Conservation (phyloP, 129 eudicot species). For the Arctium lappa region DNA sequence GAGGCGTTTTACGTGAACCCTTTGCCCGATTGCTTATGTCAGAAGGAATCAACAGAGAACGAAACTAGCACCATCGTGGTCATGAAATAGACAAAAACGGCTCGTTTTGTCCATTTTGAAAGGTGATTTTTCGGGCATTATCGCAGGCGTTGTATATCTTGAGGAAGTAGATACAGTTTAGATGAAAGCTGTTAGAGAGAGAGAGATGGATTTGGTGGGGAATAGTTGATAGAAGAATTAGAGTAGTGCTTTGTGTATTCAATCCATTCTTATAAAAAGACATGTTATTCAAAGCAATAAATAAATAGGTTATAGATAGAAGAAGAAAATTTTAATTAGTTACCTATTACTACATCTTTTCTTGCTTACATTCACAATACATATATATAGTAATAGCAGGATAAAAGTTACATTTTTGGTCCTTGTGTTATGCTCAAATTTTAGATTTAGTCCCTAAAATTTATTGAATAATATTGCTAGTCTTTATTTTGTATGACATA, state of each 20-base stretch:
- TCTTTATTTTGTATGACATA: too few species aligned
- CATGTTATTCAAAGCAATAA: constrained; percentile 3
- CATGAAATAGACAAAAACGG: constrained; percentile 28
- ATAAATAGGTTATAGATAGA: constrained; percentile 4
- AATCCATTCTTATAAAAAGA: constrained; percentile 10
- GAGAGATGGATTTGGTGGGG: not conserved
- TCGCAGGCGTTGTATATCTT: not conserved
- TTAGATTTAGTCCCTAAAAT: too few species aligned
- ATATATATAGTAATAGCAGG: too few species aligned
- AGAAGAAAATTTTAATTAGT: not conserved
- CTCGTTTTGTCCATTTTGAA: constrained; percentile 7
- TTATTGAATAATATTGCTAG: too few species aligned
- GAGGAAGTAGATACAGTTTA: constrained; percentile 19
- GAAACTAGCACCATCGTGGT: constrained; percentile 22
- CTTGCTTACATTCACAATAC: not conserved
- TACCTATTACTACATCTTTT: not conserved
- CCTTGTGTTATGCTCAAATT: too few species aligned
- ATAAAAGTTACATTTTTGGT: too few species aligned
- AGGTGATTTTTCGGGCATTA: not conserved
- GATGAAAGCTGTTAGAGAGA: constrained; percentile 6
- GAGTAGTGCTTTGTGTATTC: constrained; percentile 21
- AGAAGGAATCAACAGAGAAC: constrained; percentile 26
- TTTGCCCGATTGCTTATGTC: constrained; percentile 89
- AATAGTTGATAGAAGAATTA: constrained; percentile 18
- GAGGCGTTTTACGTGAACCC: constrained; percentile 95